Evolutionary conservation across 2,329 filamentous ascomycete species (phyloP), one percentile per base, ranked within the genome.

Genomic region (Stylonectria norvegica): DNA sequence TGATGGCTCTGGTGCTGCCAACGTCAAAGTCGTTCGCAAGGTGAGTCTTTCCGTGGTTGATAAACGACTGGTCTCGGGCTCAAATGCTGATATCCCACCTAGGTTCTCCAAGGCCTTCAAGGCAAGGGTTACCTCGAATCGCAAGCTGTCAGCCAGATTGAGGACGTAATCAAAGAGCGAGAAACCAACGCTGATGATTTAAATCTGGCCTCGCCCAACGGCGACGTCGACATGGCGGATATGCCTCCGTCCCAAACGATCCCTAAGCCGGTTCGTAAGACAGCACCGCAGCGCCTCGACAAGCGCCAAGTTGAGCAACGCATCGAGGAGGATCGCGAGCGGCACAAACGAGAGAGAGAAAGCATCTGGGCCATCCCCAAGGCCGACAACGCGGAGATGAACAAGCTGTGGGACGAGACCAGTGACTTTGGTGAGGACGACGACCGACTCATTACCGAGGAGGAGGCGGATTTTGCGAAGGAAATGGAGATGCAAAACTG

Each of bases 261-360:
- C n/a, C 62, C 65, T 1, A 65, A 60, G 45, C 55, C 59, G 12
- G 53, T 56, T 9, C 64, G 53, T 44, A 59, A 55, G 43, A 57
- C 49, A 32, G 60, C 48, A 42, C 56, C 61, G 5, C 64, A 67
- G 19, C 63, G 68, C 12, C 63, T 93, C 36, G 88, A 96, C 58
- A 93, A 91, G 66, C 78, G 85, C 40, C 87, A 95, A 67, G 86
- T 96, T 38, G 90, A 97, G 67, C 90, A 97, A 69, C 76, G 93
- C 28, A 95, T 98, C 48, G 94, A 98, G 56, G 94, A 98, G 66
- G 93, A 98, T 64, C 75, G 93, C 4, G 93, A 98, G 64, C 74
- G 93, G 30, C 94, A 98, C 65, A 98, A 98, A 72, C 73, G 91
- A 30, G 71, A 91, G 57, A 73, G 93, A 16, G 93, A 98, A 68